Percentiles rank a stretch among this genome's conserved stretches.
phyloP scores from a whole-genome alignment of 768 basidiomycete genomes.

The Xerocomellus chrysenteron region DNA sequence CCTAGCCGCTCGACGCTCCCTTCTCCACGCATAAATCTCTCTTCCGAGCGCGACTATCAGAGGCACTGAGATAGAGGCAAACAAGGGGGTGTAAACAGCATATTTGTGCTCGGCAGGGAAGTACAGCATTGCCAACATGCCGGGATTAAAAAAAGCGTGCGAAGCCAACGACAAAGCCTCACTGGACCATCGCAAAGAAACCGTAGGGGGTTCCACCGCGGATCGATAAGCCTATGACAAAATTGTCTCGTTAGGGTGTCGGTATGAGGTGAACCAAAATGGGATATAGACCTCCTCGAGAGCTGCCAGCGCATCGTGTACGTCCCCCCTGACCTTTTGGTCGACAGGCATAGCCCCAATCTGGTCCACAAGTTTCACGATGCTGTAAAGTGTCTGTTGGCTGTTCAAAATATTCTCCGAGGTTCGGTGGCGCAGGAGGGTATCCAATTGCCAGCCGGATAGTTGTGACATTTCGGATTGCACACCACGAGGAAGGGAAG shows the following conservation, averaged over 20 bases:
- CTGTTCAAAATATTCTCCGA: constrained; percentile 66
- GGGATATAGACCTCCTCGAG: constrained; percentile 62
- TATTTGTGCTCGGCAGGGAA: constrained; percentile 98
- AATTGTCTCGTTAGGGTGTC: constrained; percentile 9
- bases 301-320: constrained; percentile 65
- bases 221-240: constrained; percentile 25
- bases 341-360: constrained; percentile 93
- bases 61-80: constrained; percentile 87
- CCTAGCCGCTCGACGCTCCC: constrained; percentile 14
- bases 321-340: constrained; percentile 68
- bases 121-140: constrained; percentile 93
- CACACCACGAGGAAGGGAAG: constrained; percentile 55
- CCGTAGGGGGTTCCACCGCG: constrained; percentile 17
- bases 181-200: constrained; percentile 58
- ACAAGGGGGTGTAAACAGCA: constrained; percentile 93
- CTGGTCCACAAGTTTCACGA: constrained; percentile 78
- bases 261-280: neutral
- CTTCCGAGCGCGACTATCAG: constrained; percentile 70
- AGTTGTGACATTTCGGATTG: constrained; percentile 33
- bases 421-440: constrained; percentile 67
- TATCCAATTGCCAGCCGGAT: constrained; percentile 79
- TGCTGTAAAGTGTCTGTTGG: constrained; percentile 77
- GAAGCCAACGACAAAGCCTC: constrained; percentile 66
- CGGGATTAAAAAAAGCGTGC: constrained; percentile 93
- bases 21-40: constrained; percentile 68